Conservation (phyloP, 179 eudicot species). For the Spergularia azorica region DNA sequence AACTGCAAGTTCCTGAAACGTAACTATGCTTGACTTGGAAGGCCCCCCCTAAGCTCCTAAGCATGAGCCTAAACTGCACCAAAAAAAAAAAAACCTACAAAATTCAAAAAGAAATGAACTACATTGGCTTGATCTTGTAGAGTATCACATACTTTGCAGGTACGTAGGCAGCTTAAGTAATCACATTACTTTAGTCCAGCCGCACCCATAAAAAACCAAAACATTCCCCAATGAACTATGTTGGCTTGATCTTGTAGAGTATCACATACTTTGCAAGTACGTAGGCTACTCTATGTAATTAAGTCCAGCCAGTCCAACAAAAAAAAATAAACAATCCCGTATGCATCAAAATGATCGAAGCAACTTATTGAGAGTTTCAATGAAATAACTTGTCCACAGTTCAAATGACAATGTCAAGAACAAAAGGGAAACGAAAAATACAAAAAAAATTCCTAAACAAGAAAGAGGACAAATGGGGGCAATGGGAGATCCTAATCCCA, state of each 20-base stretch:
- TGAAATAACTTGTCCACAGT: too few relatives aligned
- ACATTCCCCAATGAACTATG: background rate
- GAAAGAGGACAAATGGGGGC: too few relatives aligned
- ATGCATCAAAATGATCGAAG: too few relatives aligned
- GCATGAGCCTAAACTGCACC: background rate
- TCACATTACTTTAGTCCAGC: background rate
- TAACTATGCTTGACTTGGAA: background rate
- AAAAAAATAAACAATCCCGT: too few relatives aligned
- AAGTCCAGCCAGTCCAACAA: too few relatives aligned
- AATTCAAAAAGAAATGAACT: background rate
- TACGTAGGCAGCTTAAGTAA: background rate
- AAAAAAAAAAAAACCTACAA: background rate
- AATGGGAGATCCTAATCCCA: too few relatives aligned
- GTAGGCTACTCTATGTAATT: background rate
- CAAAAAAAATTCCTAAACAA: too few relatives aligned
- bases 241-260: background rate
- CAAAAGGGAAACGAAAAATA: too few relatives aligned
- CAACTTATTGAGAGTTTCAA: too few relatives aligned
- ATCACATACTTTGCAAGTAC: background rate
- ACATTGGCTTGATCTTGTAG: background rate
- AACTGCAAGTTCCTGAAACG: background rate
- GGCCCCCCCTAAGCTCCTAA: background rate
- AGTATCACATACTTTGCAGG: background rate
- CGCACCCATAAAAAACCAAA: background rate
- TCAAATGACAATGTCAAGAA: too few relatives aligned